Percentiles rank a stretch among this genome's conserved stretches.
These are phyloP conservation scores for Pinus albicaulis DNA, from an alignment of 75 land plant genomes.

Conservation along the genomic window DNA sequence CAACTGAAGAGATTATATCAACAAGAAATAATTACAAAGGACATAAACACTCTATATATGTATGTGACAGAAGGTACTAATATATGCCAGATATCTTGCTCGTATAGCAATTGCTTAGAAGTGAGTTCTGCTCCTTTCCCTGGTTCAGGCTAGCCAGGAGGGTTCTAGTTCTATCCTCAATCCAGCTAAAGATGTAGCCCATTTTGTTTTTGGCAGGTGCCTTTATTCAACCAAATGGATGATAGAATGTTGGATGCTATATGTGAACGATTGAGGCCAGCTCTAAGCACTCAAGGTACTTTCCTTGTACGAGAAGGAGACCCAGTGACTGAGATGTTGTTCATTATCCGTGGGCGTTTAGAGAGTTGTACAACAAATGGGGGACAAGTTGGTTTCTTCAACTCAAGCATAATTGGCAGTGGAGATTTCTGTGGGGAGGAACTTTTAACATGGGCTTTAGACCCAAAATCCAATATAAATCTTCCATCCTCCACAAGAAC, in stretches of 20 bases:
- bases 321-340: slow-evolving; percentile 29
- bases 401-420: slow-evolving; percentile 12
- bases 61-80: too few species aligned
- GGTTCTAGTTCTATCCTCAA: too few species aligned
- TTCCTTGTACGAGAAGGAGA: slow-evolving; percentile 27
- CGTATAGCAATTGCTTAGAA: too few species aligned
- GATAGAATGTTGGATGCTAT: slow-evolving; percentile 83
- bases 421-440: slow-evolving; percentile 48
- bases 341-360: slow-evolving; percentile 25
- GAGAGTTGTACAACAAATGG: slow-evolving; percentile 29
- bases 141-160: too few species aligned
- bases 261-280: slow-evolving; percentile 70
- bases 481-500: slow-evolving; percentile 33
- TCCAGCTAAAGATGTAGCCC: not conserved
- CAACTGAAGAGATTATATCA: too few species aligned
- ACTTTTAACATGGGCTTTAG: slow-evolving; percentile 34
- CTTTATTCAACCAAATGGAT: slow-evolving; percentile 75
- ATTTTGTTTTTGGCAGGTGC: slow-evolving; percentile 38
- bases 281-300: slow-evolving; percentile 43
- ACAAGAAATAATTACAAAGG: too few species aligned
- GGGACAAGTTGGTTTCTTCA: slow-evolving; percentile 21
- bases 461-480: slow-evolving; percentile 1
- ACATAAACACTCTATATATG: too few species aligned
- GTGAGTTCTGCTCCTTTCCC: too few species aligned
- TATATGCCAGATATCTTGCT: too few species aligned